Evolutionary conservation across 179 eudicot species (phyloP).

Genomic region (Camellia oleifera): DNA sequence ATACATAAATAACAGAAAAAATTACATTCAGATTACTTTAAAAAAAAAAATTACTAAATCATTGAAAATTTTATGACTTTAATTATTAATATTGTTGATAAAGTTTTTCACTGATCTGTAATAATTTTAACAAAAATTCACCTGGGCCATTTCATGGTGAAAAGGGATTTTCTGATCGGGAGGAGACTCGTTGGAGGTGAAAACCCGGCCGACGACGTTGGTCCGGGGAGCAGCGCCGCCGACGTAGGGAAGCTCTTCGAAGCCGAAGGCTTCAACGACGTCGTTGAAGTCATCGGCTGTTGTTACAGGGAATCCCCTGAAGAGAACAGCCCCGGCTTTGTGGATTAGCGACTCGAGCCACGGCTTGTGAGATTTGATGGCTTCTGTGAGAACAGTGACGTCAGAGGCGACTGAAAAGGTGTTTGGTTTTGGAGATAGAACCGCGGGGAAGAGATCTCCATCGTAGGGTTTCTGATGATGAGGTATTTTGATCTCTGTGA

Average conservation of each 20-base stretch:
- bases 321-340: conserved; percentile 56
- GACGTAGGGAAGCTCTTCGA: conserved; percentile 63
- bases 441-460: conserved; percentile 47
- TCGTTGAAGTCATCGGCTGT: conserved; percentile 67
- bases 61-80: too few species aligned
- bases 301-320: conserved; percentile 52
- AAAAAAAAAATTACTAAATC: too few species aligned
- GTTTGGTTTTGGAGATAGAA: conserved; percentile 37
- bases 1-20: too few species aligned
- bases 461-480: conserved; percentile 58
- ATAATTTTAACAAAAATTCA: conserved; percentile 1
- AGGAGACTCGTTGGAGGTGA: conserved; percentile 90
- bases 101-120: too few species aligned
- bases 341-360: conserved; percentile 57
- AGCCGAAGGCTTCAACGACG: conserved; percentile 79
- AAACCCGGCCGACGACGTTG: conserved; percentile 68
- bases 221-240: conserved; percentile 84
- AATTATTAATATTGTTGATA: too few species aligned
- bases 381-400: conserved; percentile 13
- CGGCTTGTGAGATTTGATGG: conserved; percentile 37
- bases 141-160: conserved; percentile 94
- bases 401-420: neutral
- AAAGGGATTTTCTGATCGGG: conserved; percentile 86
- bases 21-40: too few species aligned
- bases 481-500: conserved; percentile 39